Percentiles rank a stretch among this genome's conserved stretches.
Evolutionary conservation across 2,329 filamentous ascomycete species (phyloP).

Genomic region (Colletotrichum brevisporum): DNA sequence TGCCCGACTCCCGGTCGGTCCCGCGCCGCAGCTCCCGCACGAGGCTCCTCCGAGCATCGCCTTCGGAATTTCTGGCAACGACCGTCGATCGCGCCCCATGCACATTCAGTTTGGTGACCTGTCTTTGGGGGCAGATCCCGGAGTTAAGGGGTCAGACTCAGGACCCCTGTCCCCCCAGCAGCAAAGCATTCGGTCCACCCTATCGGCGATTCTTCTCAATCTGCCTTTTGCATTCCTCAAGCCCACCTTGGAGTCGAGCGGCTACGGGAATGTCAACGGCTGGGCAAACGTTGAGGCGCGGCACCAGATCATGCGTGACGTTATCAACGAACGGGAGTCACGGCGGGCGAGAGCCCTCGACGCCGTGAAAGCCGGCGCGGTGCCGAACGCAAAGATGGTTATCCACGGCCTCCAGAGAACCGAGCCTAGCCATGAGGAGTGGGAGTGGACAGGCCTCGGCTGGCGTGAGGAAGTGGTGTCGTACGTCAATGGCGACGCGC

Average conservation of each 20-base stretch:
- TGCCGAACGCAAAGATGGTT: conserved; percentile 54
- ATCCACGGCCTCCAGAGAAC: conserved; percentile 53
- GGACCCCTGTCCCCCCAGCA: conserved; percentile 20
- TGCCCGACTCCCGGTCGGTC: conserved; percentile 62
- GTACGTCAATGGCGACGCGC: conserved; percentile 57
- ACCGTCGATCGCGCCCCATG: conserved; percentile 67
- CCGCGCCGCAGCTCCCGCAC: conserved; percentile 49
- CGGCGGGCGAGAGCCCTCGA: conserved; percentile 64
- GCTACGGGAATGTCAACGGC: conserved; percentile 65
- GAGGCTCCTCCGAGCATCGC: conserved; percentile 54
- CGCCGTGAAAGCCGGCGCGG: conserved; percentile 53
- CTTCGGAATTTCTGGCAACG: conserved; percentile 53
- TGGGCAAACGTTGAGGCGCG: conserved; percentile 64
- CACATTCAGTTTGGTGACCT: conserved; percentile 82
- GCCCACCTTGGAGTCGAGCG: conserved; percentile 73
- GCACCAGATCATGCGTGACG: conserved; percentile 62
- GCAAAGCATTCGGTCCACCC: conserved; percentile 56
- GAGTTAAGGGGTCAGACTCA: conserved; percentile 48
- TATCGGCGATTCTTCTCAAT: conserved; percentile 79
- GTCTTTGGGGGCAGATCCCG: conserved; percentile 51
- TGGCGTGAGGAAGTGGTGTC: conserved; percentile 62
- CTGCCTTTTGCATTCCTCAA: conserved; percentile 78
- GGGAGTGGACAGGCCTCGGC: conserved; percentile 63
- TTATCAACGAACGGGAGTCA: conserved; percentile 71
- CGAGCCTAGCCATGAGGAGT: conserved; percentile 58